Evolutionary conservation across 495 filamentous ascomycete genomes (phyloP), one percentile per base, ranked within the genome.

Genomic region (Usnea hakonensis): DNA sequence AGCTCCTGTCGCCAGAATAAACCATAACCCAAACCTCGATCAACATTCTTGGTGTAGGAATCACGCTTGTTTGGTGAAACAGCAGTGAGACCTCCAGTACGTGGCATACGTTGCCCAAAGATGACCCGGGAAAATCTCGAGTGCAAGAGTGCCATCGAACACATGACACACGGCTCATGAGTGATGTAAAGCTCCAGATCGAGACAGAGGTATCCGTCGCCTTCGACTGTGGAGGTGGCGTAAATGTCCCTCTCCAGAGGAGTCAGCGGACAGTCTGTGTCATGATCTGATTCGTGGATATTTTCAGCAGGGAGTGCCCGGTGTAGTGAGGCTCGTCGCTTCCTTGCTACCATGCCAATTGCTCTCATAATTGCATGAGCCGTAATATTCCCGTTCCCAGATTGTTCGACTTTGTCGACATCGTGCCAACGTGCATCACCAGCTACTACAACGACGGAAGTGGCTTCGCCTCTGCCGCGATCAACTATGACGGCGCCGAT

Each of bases 131-230:
- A 82, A 78, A 97, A 94, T 33, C 94, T 83, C 1, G 91, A 96
- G 64, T 97, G 91, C 23, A 97, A 77, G 40, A 97, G 83, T 3
- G 90, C 95, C 93, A 97, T 97, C 11, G 87, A 89, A 74, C 94
- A 98, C 84, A 95, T 95, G 36, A 94, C 79, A 67, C 94, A 98
- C 5, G 94, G 94, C 73, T 98, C 94, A 70, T 96, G 92, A 2
- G 91, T 93, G 37, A 93, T 73, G 72, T 96, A 97, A 36, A 98
- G 80, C 67, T 96, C 91, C 3, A 97, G 82, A 55, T 89, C 87
- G 58, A 91, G 87, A 73, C 93, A 97, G 37, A 98, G 85, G 73
- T 98, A 98, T n/a, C 93, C 93, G 64, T 87, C 86, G 30, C 68
- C 33, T 55, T 30, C 57, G 13, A 69, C n/a, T 26, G 40, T 17